phyloP scores from a whole-genome alignment of 75 land plant species.

The Larix kaempferi region DNA sequence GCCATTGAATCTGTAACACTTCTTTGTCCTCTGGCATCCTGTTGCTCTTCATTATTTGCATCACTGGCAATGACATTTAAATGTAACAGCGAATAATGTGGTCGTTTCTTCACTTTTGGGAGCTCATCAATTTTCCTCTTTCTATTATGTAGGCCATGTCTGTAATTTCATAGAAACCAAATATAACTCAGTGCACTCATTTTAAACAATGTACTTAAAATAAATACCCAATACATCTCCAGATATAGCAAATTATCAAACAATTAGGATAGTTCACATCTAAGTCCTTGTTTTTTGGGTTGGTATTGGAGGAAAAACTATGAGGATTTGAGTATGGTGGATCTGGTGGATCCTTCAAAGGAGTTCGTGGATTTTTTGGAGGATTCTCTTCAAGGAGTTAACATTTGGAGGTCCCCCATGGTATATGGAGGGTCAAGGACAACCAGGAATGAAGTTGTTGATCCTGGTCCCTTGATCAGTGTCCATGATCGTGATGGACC shows the following conservation, averaged over 20 bases:
- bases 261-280: background rate
- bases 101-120: constrained; percentile 27
- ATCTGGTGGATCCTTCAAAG: too few species aligned
- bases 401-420: too few species aligned
- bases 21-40: constrained; percentile 43
- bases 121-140: constrained; percentile 58
- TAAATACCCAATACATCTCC: background rate
- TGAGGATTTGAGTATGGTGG: too few species aligned
- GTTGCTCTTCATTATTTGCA: constrained; percentile 50
- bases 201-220: background rate
- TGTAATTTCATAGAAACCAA: constrained; percentile 22
- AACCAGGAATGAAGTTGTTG: too few species aligned
- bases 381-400: too few species aligned
- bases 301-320: too few species aligned
- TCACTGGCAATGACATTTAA: constrained; percentile 21
- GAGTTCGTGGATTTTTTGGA: too few species aligned
- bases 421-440: too few species aligned
- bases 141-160: constrained; percentile 63
- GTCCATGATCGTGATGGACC: too few species aligned
- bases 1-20: constrained; percentile 69
- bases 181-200: background rate
- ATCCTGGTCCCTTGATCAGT: too few species aligned
- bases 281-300: too few species aligned
- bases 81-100: constrained; percentile 39
- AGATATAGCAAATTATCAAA: constrained; percentile 7